Base-by-base conservation (phyloP, 2,329 filamentous ascomycete species). In the Fusarium sp. region DNA sequence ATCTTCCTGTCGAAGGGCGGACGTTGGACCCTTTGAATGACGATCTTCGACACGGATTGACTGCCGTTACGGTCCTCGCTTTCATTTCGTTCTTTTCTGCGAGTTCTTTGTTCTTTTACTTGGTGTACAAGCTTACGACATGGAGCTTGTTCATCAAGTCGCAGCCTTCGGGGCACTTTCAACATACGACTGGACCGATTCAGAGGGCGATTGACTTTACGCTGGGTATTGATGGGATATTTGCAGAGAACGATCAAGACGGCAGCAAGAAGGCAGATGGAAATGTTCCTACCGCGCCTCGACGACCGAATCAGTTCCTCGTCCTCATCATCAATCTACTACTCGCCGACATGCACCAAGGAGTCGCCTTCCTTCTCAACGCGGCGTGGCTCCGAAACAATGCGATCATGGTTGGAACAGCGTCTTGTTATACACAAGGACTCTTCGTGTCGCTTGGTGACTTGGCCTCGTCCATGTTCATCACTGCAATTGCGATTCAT, bases 281-380 rank as follows among this genome's bases (percentile, higher is more conserved):
- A 6, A 32, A 52, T 18, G 36, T 5, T 8, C n/a, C 42, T 18
- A n/a, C 20, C 15, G 62, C 48, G 18, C 75, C 77, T 18, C 81
- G 83, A 26, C 82, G 84, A 11, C 86, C 86, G 0, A 93, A 93
- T 73, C 92, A 93, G 79, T 92, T 93, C 76, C 85, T 93, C 34
- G 84, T 93, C 1, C 84, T 94, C 9, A 91, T 93, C 66, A 89
- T 92, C 79, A 93, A 93, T 78, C 86, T 94, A 1, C 83, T 94
- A 10, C 81, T 92, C 28, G 91, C 92, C 66, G 92, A 94, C 75
- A 86, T 92, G 62, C 89, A 91, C 76, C 92, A 93, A 76, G 86
- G 89, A 13, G 79, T 89, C 2, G 89, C 90, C 8, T 94, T 93
- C 77, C 76, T 91, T 48, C 83, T 93, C 55, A 92, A 91, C 69